These are phyloP conservation scores for Sherardia arvensis DNA, from an alignment of 257 asterid genomes.

Conservation along the genomic window DNA sequence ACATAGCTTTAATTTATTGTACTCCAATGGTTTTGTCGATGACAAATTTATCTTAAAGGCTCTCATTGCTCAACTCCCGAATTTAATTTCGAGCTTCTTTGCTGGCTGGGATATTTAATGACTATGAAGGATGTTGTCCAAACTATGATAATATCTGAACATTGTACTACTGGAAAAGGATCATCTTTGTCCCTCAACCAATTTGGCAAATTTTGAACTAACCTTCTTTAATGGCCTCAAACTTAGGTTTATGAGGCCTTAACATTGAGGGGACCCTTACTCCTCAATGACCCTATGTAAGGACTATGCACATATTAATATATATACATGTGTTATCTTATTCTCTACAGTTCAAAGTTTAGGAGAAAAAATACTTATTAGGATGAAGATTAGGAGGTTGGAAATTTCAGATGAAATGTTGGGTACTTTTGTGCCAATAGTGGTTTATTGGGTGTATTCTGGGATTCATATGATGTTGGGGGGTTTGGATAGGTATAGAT, in stretches of 20 bases:
- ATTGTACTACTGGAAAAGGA: background rate
- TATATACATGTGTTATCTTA: background rate
- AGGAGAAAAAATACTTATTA: background rate
- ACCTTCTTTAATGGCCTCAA: background rate
- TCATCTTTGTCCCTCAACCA: background rate
- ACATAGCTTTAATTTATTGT: background rate
- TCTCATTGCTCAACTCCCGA: background rate
- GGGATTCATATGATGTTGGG: conserved; percentile 63
- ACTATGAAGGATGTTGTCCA: no score
- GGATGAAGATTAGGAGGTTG: conserved; percentile 28
- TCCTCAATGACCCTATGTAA: background rate
- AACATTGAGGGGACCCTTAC: no score
- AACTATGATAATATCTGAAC: background rate
- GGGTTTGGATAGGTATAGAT: conserved; percentile 57
- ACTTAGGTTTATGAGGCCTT: background rate
- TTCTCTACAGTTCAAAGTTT: background rate
- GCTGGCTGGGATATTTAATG: no score
- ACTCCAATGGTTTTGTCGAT: background rate
- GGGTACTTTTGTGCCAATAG: conserved; percentile 69
- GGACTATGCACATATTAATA: background rate
- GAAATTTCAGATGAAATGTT: conserved; percentile 64
- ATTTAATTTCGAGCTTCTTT: no score
- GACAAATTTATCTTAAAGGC: background rate
- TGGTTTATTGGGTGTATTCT: conserved; percentile 79
- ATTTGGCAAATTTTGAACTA: background rate